phyloP scores from a whole-genome alignment of 176 grass and related monocot genomes.

The Oryza australiensis region DNA sequence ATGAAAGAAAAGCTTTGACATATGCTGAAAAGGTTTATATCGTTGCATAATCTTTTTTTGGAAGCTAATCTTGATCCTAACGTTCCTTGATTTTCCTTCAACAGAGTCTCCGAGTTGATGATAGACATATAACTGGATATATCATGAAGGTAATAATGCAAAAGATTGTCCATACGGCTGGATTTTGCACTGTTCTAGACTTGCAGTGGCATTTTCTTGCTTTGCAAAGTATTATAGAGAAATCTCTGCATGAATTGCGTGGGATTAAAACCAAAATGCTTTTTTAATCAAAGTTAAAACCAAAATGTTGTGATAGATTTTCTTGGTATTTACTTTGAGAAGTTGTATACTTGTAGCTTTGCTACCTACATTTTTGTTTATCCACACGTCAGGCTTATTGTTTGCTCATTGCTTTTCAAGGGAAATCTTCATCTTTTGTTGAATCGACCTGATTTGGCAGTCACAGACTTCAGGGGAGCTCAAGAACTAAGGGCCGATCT shows the following conservation, averaged over 20 bases:
- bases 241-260: constrained; percentile 10
- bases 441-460: constrained; percentile 87
- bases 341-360: neutral
- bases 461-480: constrained; percentile 88
- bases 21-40: constrained; percentile 84
- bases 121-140: constrained; percentile 92
- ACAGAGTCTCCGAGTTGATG: constrained; percentile 88
- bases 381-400: constrained; percentile 9
- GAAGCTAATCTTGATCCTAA: constrained; percentile 23
- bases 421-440: constrained; percentile 83
- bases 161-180: constrained; percentile 21
- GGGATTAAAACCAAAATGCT: constrained; percentile 15
- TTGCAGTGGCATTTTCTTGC: constrained; percentile 1
- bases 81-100: constrained; percentile 36
- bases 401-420: constrained; percentile 44
- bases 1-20: constrained; percentile 76
- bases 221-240: constrained; percentile 22
- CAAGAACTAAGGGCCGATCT: constrained; percentile 90
- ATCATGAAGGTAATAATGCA: constrained; percentile 91
- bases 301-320: neutral
- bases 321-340: constrained; percentile 1
- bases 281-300: neutral
- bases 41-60: neutral
- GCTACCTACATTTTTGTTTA: constrained; percentile 4
- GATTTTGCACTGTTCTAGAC: neutral